phyloP scores from a whole-genome alignment of 108 stramenopile genomes.

The Pseudonitzschia pungens region DNA sequence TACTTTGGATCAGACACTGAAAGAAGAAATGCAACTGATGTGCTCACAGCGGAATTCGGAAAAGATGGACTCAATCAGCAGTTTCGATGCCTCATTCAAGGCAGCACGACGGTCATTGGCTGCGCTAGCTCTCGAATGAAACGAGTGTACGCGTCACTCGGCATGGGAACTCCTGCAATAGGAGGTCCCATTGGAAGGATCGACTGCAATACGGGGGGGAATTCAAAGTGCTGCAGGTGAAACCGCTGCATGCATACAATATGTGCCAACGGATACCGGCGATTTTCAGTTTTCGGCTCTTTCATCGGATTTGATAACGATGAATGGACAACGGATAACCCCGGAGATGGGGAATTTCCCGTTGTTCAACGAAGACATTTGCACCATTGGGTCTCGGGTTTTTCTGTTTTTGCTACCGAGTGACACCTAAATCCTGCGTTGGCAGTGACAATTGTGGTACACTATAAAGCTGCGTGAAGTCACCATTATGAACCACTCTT shows the following conservation, averaged over 20 bases:
- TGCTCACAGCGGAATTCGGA: slow-evolving; percentile 51
- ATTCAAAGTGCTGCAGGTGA: slow-evolving; percentile 61
- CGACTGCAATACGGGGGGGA: slow-evolving; percentile 81
- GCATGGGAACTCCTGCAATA: slow-evolving; percentile 35
- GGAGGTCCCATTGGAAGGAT: slow-evolving; percentile 72
- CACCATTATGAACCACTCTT: no score
- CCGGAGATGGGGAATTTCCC: slow-evolving; percentile 69
- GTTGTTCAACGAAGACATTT: slow-evolving; percentile 69
- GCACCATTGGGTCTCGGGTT: slow-evolving; percentile 80
- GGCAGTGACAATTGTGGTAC: no score
- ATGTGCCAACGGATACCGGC: slow-evolving; percentile 39
- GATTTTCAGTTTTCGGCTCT: slow-evolving; percentile 70
- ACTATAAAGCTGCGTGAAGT: no score
- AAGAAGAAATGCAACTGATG: slow-evolving; percentile 16
- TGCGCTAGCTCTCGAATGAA: slow-evolving; percentile 51
- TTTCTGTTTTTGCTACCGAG: slow-evolving; percentile 66
- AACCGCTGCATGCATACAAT: slow-evolving; percentile 67
- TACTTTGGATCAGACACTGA: slow-evolving; percentile 33
- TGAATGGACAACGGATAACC: slow-evolving; percentile 76
- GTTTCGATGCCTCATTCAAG: slow-evolving; percentile 65
- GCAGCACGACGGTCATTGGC: slow-evolving; percentile 59
- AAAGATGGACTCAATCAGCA: slow-evolving; percentile 50
- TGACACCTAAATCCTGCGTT: slow-evolving; percentile 8
- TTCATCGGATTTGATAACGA: slow-evolving; percentile 74
- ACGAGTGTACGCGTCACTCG: slow-evolving; percentile 35